Evolutionary conservation across 768 basidiomycete species (phyloP), one percentile per base, ranked within the genome.

Genomic region (Leucosporidium scottii): DNA sequence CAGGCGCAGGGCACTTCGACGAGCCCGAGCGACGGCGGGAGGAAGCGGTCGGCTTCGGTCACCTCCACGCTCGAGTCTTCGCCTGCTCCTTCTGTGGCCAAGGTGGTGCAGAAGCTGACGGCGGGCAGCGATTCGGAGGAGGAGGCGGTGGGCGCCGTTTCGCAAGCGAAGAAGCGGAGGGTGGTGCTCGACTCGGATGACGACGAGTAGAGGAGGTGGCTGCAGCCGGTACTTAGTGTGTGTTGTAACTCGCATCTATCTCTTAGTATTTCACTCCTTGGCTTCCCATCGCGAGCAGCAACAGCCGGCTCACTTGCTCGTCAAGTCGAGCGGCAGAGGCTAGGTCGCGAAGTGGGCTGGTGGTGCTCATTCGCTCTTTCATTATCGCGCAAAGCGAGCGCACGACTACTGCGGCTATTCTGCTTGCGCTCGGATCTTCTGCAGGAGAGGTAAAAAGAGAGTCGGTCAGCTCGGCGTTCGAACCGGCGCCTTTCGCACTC

Each of bases 141-240:
- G 59, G 66, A 62, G 12, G 21, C 39, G 2, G 65, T 61, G 1
- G 62, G 54, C 6, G 20, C 36, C 12, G 34, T 50, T 4, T 57
- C 61, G 48, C 67, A 68, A 50, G 65, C 64, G 53, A 72, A 72
- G 65, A 68, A 68, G 64, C 53, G 71, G 30, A 39, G 71, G 49
- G 62, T 72, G 2, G 47, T 72, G 5, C 6, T 61, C 25, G 71
- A 68, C 20, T 66, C 64, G 25, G 67, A 68, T 44, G 62, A 64
- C 5, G 65, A 70, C 30, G 47, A 63, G 21, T 49, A 54, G 31
- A 6, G 44, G 39, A 4, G 23, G 27, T 7, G 36, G 7, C 15
- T 9, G 50, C 6, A 23, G 50, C 23, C n/a, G 50, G 50, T 23
- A 21, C 25, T 51, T 51, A 23, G 23, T 44, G 9, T 59, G 34